Base-by-base conservation (phyloP, 768 basidiomycete species). In the Neoboletus subvelutipes region DNA sequence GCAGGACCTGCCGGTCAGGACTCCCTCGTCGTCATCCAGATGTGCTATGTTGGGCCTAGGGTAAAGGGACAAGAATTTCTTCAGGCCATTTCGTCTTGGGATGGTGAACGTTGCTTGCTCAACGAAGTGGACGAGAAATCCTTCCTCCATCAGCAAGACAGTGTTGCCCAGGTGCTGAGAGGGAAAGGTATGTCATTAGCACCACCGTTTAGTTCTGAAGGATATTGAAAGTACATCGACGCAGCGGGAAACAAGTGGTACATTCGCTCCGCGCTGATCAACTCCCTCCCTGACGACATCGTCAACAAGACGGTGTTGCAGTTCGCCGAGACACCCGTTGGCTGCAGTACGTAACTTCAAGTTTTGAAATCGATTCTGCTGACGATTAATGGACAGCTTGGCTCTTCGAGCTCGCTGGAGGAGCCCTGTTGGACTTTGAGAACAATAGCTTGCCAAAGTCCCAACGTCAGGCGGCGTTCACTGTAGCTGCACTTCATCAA, bases 61-160 rank as follows among this genome's bases (percentile, higher is more conserved):
- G 84, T 88, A 57, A 83, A 87, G 61, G 86, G 85, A 0, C 83
- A 86, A 3, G 85, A 86, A 67, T 91, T 91, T 61, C 84, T 91
- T 52, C 83, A 94, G 56, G 82, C 86, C n/a, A 87, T 96, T 61
- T 86, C 86, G 7, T 87, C 87, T 33, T 97, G 94, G 94, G 86
- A 90, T 45, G 93, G 93, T 47, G 94, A 92, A 65, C 76, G 80
- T 42, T 94, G 91, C 64, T 71, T 95, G 51, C 78, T 97, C 50
- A 94, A 94, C 63, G 94, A 96, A 70, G 91, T 97, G 5, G 78
- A 89, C 60, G 94, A 95, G 73, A 90, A 95, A 73, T 88, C 84
- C 48, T 95, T 94, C 72, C 73, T 92, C 60, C 83, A 86, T 66
- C 94, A 97, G 69, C 94, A 96, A 73, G 88, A 94, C 64, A 94